Percentiles rank a stretch among this genome's conserved stretches.
phyloP scores from a whole-genome alignment of 2,329 filamentous ascomycete genomes.

The Epichloe brachyelytri region DNA sequence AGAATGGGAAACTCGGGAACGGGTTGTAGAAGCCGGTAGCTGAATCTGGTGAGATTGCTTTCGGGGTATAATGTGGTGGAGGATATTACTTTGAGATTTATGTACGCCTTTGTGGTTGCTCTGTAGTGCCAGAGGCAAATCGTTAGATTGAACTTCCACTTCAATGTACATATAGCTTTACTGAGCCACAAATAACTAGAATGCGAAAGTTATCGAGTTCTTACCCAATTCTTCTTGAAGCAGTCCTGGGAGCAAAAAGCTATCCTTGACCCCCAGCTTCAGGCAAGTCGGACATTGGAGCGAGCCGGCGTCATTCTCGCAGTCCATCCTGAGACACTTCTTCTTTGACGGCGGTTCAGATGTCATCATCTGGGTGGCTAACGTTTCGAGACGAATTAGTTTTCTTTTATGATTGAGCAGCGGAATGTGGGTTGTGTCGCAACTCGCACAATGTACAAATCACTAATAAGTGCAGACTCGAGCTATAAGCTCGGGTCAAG shows the following conservation, averaged over 20 bases:
- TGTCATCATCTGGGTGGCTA: conserved; percentile 21
- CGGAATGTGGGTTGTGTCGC: not conserved
- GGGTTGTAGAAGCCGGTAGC: conserved; percentile 84
- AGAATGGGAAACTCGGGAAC: conserved; percentile 76
- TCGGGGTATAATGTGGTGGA: conserved; percentile 66
- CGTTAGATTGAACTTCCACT: not conserved
- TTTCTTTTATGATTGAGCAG: not conserved
- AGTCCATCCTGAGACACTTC: conserved; percentile 72
- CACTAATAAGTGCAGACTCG: not conserved
- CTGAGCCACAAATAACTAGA: not conserved
- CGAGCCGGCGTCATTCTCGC: conserved; percentile 70
- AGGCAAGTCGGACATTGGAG: conserved; percentile 93
- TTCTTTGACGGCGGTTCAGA: conserved; percentile 42
- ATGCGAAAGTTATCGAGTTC: conserved; percentile 12
- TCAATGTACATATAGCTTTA: not conserved
- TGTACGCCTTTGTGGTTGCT: conserved; percentile 57
- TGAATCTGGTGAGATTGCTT: conserved; percentile 82
- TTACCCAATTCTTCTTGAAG: conserved; percentile 98
- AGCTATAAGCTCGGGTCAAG: too few relatives aligned
- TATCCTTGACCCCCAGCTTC: conserved; percentile 75
- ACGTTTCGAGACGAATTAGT: not conserved
- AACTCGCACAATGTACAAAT: not conserved
- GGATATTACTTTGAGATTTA: conserved; percentile 65
- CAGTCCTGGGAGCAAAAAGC: conserved; percentile 97
- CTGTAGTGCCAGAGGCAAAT: conserved; percentile 32